A percentile compares a stretch with the other conserved stretches of the same genome.
These are phyloP conservation scores for Kuraishia piskuri DNA, from an alignment of 805 yeast species.

Conservation along the genomic window DNA sequence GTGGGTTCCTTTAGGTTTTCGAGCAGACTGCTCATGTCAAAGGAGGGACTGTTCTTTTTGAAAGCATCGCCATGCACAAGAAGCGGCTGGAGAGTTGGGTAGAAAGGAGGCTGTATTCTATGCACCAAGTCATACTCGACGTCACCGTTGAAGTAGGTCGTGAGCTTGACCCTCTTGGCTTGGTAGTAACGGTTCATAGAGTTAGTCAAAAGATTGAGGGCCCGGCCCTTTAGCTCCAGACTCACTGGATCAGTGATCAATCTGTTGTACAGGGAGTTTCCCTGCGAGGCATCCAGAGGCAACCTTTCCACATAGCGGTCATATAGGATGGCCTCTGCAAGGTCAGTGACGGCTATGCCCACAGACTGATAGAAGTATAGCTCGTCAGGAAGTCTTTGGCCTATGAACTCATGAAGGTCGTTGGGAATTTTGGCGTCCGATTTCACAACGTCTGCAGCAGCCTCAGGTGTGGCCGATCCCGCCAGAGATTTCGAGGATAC, in stretches of 20 bases:
- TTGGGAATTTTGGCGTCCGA: conserved; percentile 46
- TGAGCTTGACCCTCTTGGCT: conserved; percentile 52
- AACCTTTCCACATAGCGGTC: conserved; percentile 56
- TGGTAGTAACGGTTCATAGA: conserved; percentile 81
- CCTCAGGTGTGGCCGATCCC: conserved; percentile 3
- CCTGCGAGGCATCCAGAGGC: conserved; percentile 53
- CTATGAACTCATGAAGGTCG: conserved; percentile 74
- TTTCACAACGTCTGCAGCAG: conserved; percentile 5
- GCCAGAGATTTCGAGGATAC: background rate
- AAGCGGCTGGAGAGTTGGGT: conserved; percentile 27
- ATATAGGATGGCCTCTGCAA: conserved; percentile 58
- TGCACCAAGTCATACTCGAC: conserved; percentile 33
- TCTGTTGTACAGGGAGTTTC: conserved; percentile 47
- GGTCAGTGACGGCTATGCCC: conserved; percentile 59
- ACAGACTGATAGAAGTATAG: conserved; percentile 70
- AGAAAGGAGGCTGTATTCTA: conserved; percentile 46
- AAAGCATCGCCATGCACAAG: conserved; percentile 17
- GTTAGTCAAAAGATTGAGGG: conserved; percentile 60
- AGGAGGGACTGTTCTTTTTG: conserved; percentile 20
- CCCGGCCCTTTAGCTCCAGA: conserved; percentile 46
- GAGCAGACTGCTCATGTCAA: conserved; percentile 21
- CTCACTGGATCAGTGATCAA: conserved; percentile 38
- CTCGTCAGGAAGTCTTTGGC: conserved; percentile 83
- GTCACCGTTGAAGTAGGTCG: conserved; percentile 18
- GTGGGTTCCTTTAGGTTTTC: conserved; percentile 16